Base-by-base conservation (phyloP, 768 basidiomycete genomes). In the Hydnomerulius pinastri region DNA sequence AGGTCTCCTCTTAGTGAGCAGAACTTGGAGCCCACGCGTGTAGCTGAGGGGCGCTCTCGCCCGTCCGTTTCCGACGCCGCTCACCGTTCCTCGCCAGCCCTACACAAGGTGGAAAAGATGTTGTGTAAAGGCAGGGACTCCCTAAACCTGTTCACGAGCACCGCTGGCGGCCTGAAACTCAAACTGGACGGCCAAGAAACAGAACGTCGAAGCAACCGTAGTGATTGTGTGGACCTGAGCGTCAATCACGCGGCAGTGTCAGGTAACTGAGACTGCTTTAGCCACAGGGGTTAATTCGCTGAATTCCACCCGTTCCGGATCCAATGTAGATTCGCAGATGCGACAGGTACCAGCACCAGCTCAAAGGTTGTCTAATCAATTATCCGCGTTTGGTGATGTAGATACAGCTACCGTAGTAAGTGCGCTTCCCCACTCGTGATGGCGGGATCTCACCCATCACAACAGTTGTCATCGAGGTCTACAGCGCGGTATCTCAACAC, bases 21-120 rank as follows among this genome's bases (percentile, higher is more conserved):
- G 0, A 42, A 5, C 4, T 13, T 15, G 12, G 48, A 48, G 24
- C 9, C 38, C 11, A 23, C 50, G n/a, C 61, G 37, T 35, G 20
- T 48, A 13, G 15, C 43, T n/a, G 58, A 57, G n/a, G 10, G 38
- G 4, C 56, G 43, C 25, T 24, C 9, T 6, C 56, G 49, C 2
- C 1, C 52, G 6, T 38, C 38, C 18, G 23, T 44, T 2, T 20
- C 59, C 3, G 59, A 55, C 6, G 1, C 51, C n/a, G 38, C 46
- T 1, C n/a, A 45, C 4, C 69, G 67, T n/a, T 60, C 60, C 17
- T 57, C 64, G 9, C 55, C 51, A 9, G 55, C 69, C 0, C 56
- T 65, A 40, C 60, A 68, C 52, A 69, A 66, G 57, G 67, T 69
- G 13, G 72, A 68, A 42, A 69, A 64, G 40, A 59, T 68, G 3